phyloP scores from a whole-genome alignment of 495 filamentous ascomycete genomes.

The Eremomyces bilateralis region DNA sequence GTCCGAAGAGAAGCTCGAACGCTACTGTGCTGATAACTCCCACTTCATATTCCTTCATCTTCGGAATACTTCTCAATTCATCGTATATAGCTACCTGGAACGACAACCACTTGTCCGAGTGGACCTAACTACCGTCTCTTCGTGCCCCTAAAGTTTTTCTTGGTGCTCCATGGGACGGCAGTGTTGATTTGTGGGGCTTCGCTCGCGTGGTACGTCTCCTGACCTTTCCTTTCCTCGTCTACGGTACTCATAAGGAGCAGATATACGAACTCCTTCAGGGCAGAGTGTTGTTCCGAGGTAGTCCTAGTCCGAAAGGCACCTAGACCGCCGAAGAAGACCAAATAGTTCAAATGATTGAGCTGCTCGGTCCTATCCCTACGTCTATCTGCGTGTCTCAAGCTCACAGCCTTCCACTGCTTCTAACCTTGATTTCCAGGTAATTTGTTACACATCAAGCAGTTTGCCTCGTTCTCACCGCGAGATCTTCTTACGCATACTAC shows the following conservation, averaged over 20 bases:
- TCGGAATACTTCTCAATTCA: neutral
- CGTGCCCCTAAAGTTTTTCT: neutral
- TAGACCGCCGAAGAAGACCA: neutral
- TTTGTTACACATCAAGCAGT: neutral
- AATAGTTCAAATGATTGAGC: slow-evolving; percentile 1
- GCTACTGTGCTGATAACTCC: neutral
- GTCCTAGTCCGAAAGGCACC: neutral
- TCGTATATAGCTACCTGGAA: neutral
- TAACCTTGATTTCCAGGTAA: neutral
- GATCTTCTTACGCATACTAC: too few relatives aligned
- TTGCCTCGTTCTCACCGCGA: neutral
- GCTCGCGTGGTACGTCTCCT: neutral
- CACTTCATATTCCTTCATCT: neutral
- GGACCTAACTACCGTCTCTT: neutral
- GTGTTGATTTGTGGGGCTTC: neutral
- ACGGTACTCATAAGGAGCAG: neutral
- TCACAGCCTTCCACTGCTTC: neutral
- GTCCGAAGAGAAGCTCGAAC: neutral
- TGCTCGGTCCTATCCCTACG: neutral
- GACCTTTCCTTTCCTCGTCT: neutral
- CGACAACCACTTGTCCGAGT: neutral
- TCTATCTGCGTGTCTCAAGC: neutral
- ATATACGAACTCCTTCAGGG: neutral
- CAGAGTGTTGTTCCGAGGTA: neutral
- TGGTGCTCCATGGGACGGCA: slow-evolving; percentile 1